Conservation (phyloP, 2,329 filamentous ascomycete species). For the Scedosporium apiospermum region DNA sequence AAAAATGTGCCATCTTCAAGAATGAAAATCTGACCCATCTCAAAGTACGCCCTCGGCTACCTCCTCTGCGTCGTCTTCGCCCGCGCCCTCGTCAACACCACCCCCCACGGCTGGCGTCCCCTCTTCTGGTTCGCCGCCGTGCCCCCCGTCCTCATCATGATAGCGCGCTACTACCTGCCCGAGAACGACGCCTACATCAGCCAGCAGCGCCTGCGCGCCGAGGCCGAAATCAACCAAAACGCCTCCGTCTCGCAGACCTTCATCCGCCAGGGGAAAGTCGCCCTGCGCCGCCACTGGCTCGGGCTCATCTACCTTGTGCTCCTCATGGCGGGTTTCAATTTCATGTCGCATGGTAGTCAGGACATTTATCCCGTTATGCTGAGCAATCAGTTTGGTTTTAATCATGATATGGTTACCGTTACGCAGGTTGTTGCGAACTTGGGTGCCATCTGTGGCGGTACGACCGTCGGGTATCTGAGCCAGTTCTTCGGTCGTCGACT, state of each 20-base stretch:
- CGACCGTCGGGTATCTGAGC: constrained; percentile 62
- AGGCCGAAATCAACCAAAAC: constrained; percentile 15
- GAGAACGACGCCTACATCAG: constrained; percentile 68
- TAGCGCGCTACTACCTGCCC: constrained; percentile 66
- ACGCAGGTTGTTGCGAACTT: constrained; percentile 74
- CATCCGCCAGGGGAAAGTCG: constrained; percentile 66
- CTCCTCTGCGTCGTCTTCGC: constrained; percentile 49
- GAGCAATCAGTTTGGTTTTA: constrained; percentile 38
- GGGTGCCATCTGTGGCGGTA: constrained; percentile 65
- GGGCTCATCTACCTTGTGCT: constrained; percentile 53
- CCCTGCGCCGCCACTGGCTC: constrained; percentile 70
- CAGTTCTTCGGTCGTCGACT: constrained; percentile 68
- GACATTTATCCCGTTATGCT: constrained; percentile 73
- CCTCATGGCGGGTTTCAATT: constrained; percentile 64
- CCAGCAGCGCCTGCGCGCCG: constrained; percentile 52
- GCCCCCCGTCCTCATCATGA: constrained; percentile 71
- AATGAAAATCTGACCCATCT: too few relatives aligned
- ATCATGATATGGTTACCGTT: constrained; percentile 45
- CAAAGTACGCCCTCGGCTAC: constrained; percentile 54
- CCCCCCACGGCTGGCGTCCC: constrained; percentile 70
- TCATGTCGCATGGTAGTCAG: constrained; percentile 70
- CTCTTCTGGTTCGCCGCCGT: constrained; percentile 84
- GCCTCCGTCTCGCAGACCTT: constrained; percentile 48
- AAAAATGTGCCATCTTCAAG: too few relatives aligned
- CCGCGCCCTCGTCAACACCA: constrained; percentile 64